These are phyloP conservation scores for Candida tibetensis DNA, from an alignment of 805 yeast species.

Conservation along the genomic window DNA sequence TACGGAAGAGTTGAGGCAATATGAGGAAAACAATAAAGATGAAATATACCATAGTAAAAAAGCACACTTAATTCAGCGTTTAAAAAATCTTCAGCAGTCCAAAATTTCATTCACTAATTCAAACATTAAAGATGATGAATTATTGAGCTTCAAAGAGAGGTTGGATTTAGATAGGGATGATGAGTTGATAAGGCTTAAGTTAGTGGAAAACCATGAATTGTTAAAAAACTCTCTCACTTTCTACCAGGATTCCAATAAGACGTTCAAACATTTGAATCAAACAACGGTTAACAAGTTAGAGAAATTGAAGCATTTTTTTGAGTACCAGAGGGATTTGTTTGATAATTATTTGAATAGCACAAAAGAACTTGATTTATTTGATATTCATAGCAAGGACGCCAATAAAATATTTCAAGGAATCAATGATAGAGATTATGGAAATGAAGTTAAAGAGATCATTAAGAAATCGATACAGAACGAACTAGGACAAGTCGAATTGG, in stretches of 20 bases:
- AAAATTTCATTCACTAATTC: conserved; percentile 21
- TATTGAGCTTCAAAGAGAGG: conserved; percentile 16
- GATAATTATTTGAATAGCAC: conserved; percentile 16
- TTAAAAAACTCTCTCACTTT: background rate
- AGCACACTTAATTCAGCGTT: conserved; percentile 22
- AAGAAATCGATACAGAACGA: conserved; percentile 12
- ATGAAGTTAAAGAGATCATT: conserved; percentile 30
- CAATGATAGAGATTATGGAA: conserved; percentile 26
- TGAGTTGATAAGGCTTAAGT: conserved; percentile 6
- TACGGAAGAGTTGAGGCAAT: conserved; percentile 17
- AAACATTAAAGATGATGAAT: conserved; percentile 27
- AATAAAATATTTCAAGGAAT: conserved; percentile 24
- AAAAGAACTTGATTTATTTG: conserved; percentile 24
- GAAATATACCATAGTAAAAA: conserved; percentile 21
- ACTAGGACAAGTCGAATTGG: conserved; percentile 1
- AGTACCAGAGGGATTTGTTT: background rate
- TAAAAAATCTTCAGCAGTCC: conserved; percentile 25
- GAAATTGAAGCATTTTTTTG: conserved; percentile 36
- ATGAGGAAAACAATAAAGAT: conserved; percentile 14
- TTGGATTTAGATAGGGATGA: conserved; percentile 15
- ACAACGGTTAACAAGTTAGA: conserved; percentile 29
- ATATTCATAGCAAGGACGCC: conserved; percentile 25
- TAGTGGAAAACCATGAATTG: background rate
- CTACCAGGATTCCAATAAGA: background rate
- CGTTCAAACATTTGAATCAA: background rate